Base-by-base conservation (phyloP, 2,329 filamentous ascomycete genomes). In the Pseudogymnoascus sp. region DNA sequence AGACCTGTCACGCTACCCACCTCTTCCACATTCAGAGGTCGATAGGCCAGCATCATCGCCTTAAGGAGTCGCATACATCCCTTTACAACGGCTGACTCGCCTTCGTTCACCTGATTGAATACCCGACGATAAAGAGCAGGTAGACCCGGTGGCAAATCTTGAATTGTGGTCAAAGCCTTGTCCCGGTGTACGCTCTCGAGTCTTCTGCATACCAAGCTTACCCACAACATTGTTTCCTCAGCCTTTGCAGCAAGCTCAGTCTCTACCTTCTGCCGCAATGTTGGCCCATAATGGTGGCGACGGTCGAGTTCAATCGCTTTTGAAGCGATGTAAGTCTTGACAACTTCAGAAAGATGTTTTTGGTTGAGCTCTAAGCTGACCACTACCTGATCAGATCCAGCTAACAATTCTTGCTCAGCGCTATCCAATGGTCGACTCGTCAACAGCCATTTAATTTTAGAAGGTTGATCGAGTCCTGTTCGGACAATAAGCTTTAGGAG, bases 371-470 rank as follows among this genome's bases (percentile, higher is more conserved):
- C 67, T 13, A 69, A 51, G 65, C 68, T 70, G 39, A 70, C 64
- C 25, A 31, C 36, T 16, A 63, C 43, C 54, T 70, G 68, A 34
- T 72, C 68, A 63, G 66, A 67, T 11, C 67, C 67, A 67, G 66
- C 62, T 63, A 72, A 39, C 41, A 74, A 66, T 37, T 61, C 65
- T 43, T 60, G 63, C 43, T 72, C 68, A 64, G 68, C 69, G 39
- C 43, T 63, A 25, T 72, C 68, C 41, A 69, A 66, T 23, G 70
- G 71, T 63, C 71, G 69, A 62, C 72, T 74, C 60, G 71, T 73
- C 51, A 73, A 67, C 7, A 74, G 23, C 72, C 71, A 73, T 64
- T 73, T 73, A 23, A 74, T 65, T 62, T 68, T 71, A 10, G 63
- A 67, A 5, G 65, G 61, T 7, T 65, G 43, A 64, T 68, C 60